A percentile compares a stretch with the other conserved stretches of the same genome.
phyloP scores from a whole-genome alignment of 2,329 filamentous ascomycete species.

The Penicillium sp. region DNA sequence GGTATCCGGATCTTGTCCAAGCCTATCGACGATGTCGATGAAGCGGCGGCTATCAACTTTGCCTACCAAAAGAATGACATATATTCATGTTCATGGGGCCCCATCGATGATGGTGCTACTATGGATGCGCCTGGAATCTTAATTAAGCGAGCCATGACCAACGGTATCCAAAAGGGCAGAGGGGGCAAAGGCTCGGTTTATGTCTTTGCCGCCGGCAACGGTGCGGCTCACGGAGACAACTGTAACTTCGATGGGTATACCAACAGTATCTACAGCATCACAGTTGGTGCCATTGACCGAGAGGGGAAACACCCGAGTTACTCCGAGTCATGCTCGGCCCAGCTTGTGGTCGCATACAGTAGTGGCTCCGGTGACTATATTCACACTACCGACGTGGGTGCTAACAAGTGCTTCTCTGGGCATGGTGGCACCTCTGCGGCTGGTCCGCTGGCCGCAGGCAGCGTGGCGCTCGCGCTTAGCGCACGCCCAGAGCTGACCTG shows the following conservation, averaged over 20 bases:
- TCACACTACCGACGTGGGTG: constrained; percentile 92
- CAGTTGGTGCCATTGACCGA: constrained; percentile 87
- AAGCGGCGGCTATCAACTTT: constrained; percentile 90
- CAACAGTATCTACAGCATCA: constrained; percentile 98
- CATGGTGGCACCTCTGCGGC: constrained; percentile 96
- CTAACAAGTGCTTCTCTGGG: constrained; percentile 71
- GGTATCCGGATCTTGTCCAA: constrained; percentile 92
- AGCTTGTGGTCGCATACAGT: constrained; percentile 94
- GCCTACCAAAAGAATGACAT: constrained; percentile 89
- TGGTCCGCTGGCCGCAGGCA: constrained; percentile 85
- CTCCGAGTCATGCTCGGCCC: constrained; percentile 92
- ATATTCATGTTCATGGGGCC: constrained; percentile 98
- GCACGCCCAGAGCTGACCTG: constrained; percentile 83
- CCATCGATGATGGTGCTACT: constrained; percentile 84
- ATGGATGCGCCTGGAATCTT: constrained; percentile 93
- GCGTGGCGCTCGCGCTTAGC: constrained; percentile 83
- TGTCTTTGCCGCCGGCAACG: constrained; percentile 96
- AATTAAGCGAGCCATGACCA: constrained; percentile 86
- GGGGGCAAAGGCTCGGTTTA: constrained; percentile 83
- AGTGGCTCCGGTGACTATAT: constrained; percentile 86
- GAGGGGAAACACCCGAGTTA: constrained; percentile 90
- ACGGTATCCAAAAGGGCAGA: constrained; percentile 85
- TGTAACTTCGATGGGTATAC: constrained; percentile 99
- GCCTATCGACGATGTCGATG: constrained; percentile 85
- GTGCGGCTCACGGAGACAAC: constrained; percentile 82